Evolutionary conservation across 2,329 filamentous ascomycete genomes (phyloP).

Genomic region (Sphaerostilbella broomeana): DNA sequence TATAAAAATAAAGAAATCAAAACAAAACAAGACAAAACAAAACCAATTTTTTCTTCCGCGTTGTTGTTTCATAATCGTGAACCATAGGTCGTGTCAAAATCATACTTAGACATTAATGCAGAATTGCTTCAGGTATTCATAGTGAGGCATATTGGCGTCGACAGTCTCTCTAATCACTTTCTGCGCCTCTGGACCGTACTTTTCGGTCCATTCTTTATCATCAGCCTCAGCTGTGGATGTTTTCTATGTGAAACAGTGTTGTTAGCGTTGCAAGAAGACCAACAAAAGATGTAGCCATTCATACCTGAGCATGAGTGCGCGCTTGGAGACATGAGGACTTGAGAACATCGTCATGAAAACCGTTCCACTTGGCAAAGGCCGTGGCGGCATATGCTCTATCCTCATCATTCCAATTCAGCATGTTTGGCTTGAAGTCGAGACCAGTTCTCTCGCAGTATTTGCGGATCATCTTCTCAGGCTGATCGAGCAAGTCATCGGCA

Average conservation of each 20-base stretch:
- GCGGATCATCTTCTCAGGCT: constrained; percentile 67
- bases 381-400: constrained; percentile 65
- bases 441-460: constrained; percentile 78
- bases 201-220: constrained; percentile 64
- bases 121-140: constrained; percentile 78
- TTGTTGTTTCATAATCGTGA: background rate
- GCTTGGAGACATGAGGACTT: constrained; percentile 70
- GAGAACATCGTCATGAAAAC: constrained; percentile 94
- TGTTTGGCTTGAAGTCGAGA: constrained; percentile 65
- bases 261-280: background rate
- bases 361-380: constrained; percentile 93
- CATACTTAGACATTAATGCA: constrained; percentile 51
- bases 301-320: constrained; percentile 55
- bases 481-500: constrained; percentile 87
- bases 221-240: constrained; percentile 58
- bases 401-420: constrained; percentile 79
- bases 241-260: constrained; percentile 37
- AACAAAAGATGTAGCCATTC: constrained; percentile 17
- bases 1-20: background rate
- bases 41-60: background rate
- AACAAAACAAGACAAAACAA: background rate
- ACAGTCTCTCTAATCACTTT: constrained; percentile 65
- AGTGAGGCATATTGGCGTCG: constrained; percentile 64
- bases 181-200: constrained; percentile 66
- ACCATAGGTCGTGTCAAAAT: background rate